phyloP scores from a whole-genome alignment of 2,329 filamentous ascomycete genomes.

The Trichoderma sp. region DNA sequence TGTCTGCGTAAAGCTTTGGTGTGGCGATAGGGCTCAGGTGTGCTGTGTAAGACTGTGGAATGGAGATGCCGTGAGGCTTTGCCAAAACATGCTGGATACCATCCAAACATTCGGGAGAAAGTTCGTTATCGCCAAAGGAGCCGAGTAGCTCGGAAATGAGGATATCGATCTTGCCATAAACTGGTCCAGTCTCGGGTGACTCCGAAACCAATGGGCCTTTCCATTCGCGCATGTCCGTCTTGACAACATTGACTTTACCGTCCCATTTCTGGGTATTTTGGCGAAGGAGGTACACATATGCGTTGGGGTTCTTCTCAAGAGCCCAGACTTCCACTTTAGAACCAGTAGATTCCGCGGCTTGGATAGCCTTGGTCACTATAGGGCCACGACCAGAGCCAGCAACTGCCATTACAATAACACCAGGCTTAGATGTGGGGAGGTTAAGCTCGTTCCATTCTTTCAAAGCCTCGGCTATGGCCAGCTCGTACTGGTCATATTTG shows the following conservation, averaged over 20 bases:
- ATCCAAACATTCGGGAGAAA: slow-evolving; percentile 94
- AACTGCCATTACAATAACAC: slow-evolving; percentile 81
- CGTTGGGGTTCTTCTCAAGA: slow-evolving; percentile 97
- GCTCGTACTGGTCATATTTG: slow-evolving; percentile 96
- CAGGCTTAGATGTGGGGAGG: slow-evolving; percentile 71
- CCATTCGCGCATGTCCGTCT: slow-evolving; percentile 98
- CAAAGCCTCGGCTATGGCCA: slow-evolving; percentile 78
- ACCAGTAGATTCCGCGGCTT: slow-evolving; percentile 73
- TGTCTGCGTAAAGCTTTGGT: slow-evolving; percentile 81
- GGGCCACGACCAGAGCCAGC: slow-evolving; percentile 92
- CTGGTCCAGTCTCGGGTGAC: slow-evolving; percentile 46
- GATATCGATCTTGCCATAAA: slow-evolving; percentile 77
- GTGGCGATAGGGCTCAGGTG: slow-evolving; percentile 90
- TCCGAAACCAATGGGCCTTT: slow-evolving; percentile 68
- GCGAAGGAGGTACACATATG: slow-evolving; percentile 86
- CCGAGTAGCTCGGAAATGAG: slow-evolving; percentile 91
- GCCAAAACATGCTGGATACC: slow-evolving; percentile 90
- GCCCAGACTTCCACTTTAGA: slow-evolving; percentile 86
- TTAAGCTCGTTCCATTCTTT: slow-evolving; percentile 72
- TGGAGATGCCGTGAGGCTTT: slow-evolving; percentile 81
- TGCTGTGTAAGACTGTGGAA: slow-evolving; percentile 89
- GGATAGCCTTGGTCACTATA: slow-evolving; percentile 82
- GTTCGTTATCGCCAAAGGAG: slow-evolving; percentile 95
- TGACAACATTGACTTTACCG: slow-evolving; percentile 79
- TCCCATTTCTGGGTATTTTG: slow-evolving; percentile 85